These are phyloP conservation scores for Moesziomyces globuligerus DNA, from an alignment of 1,284 basidiomycete genomes.

Conservation along the genomic window DNA sequence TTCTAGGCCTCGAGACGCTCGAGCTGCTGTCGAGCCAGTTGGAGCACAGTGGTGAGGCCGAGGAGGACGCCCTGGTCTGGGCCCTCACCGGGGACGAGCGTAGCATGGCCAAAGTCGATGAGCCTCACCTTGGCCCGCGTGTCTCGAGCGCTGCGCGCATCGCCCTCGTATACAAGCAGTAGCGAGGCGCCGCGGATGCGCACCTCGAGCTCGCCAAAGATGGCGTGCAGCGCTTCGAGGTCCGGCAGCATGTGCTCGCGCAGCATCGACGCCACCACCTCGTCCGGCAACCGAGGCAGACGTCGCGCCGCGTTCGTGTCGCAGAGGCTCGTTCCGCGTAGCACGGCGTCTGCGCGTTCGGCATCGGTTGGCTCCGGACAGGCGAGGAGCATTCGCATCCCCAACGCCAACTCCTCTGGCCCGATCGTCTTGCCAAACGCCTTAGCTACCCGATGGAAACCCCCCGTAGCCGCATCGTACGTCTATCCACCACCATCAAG, in stretches of 20 bases:
- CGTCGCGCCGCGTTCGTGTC: neutral
- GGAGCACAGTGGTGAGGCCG: slow-evolving; percentile 75
- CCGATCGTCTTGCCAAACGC: slow-evolving; percentile 82
- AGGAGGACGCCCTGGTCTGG: slow-evolving; percentile 80
- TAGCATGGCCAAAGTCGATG: slow-evolving; percentile 94
- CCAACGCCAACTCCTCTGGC: slow-evolving; percentile 76
- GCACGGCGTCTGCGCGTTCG: slow-evolving; percentile 13
- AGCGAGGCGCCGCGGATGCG: slow-evolving; percentile 84
- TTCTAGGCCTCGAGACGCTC: slow-evolving; percentile 6
- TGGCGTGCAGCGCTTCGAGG: slow-evolving; percentile 71
- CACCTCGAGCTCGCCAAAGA: slow-evolving; percentile 74
- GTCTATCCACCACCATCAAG: slow-evolving; percentile 4
- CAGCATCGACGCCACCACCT: slow-evolving; percentile 64
- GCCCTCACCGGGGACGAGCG: slow-evolving; percentile 77
- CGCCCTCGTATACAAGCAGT: slow-evolving; percentile 85
- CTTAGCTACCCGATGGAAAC: slow-evolving; percentile 75
- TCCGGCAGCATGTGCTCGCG: slow-evolving; percentile 69
- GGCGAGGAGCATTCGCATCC: slow-evolving; percentile 82
- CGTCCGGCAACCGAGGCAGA: slow-evolving; percentile 61
- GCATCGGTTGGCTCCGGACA: slow-evolving; percentile 58
- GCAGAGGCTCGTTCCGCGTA: slow-evolving; percentile 15
- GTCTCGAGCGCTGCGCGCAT: slow-evolving; percentile 49
- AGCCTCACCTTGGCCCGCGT: slow-evolving; percentile 72
- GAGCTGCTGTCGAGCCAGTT: slow-evolving; percentile 14
- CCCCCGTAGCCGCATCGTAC: slow-evolving; percentile 69